A percentile compares a stretch with the other conserved stretches of the same genome.
phyloP scores from a whole-genome alignment of 2,329 filamentous ascomycete genomes.

The Penicillium polonicum region DNA sequence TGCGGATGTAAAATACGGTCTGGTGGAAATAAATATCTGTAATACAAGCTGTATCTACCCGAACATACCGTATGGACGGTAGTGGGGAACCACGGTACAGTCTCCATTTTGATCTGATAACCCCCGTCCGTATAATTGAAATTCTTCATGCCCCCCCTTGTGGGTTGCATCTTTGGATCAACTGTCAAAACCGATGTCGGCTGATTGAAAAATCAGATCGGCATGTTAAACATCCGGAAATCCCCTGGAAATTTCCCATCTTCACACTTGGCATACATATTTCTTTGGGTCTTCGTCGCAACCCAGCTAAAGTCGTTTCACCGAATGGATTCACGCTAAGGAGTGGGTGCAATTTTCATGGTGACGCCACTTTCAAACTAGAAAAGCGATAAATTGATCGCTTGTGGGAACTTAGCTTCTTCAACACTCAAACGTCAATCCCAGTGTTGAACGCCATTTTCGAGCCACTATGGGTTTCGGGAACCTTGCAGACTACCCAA shows the following conservation, averaged over 20 bases:
- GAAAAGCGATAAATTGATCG: conserved; percentile 4
- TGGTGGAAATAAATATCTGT: fast-evolving
- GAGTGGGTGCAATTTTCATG: conserved; percentile 6
- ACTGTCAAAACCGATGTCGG: conserved; percentile 18
- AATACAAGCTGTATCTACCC: not conserved
- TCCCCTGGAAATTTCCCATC: not conserved
- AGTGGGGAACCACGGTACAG: not conserved
- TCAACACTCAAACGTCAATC: conserved; percentile 9
- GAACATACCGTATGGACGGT: not conserved
- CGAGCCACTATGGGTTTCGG: conserved; percentile 27
- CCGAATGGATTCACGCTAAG: conserved; percentile 11
- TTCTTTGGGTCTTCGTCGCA: not conserved
- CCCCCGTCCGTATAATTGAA: conserved; percentile 4
- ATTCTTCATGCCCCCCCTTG: conserved; percentile 4
- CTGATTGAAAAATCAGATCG: conserved; percentile 3
- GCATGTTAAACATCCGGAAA: conserved; percentile 5
- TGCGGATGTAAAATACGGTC: not conserved
- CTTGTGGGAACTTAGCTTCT: conserved; percentile 8
- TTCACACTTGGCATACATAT: conserved; percentile 5
- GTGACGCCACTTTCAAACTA: conserved; percentile 3
- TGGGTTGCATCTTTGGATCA: conserved; percentile 12
- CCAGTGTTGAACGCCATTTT: conserved; percentile 5
- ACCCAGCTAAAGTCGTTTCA: conserved; percentile 1
- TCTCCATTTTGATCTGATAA: conserved; percentile 13
- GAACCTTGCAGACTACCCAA: conserved; percentile 36